phyloP scores from a whole-genome alignment of 2,329 filamentous ascomycete genomes.

The Ophiocordyceps camponoti-floridani region DNA sequence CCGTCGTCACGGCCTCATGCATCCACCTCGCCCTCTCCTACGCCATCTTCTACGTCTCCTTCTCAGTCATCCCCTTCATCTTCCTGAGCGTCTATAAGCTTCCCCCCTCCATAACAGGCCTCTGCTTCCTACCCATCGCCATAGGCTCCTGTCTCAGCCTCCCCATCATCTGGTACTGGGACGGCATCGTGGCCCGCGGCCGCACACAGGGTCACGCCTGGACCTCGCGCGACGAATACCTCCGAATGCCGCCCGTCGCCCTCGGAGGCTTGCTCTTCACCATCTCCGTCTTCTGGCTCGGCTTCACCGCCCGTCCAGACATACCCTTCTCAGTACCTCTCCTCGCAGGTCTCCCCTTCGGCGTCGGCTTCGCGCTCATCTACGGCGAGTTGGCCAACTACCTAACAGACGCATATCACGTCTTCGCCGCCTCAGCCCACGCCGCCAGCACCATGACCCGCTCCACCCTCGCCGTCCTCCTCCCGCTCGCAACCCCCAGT shows the following conservation, averaged over 20 bases:
- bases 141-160: constrained; percentile 41
- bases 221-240: constrained; percentile 45
- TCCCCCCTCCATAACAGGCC: constrained; percentile 42
- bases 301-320: constrained; percentile 31
- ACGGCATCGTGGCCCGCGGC: constrained; percentile 36
- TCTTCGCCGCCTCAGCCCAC: constrained; percentile 55
- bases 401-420: constrained; percentile 48
- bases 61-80: constrained; percentile 57
- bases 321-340: constrained; percentile 38
- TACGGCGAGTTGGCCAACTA: constrained; percentile 49
- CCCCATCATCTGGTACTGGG: constrained; percentile 46
- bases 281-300: constrained; percentile 41
- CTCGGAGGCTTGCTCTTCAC: constrained; percentile 48
- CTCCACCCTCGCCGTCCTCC: constrained; percentile 74
- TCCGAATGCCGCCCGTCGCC: constrained; percentile 53
- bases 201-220: constrained; percentile 31
- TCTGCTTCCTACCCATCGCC: constrained; percentile 52
- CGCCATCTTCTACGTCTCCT: constrained; percentile 51
- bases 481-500: constrained; percentile 35
- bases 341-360: constrained; percentile 42
- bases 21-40: constrained; percentile 56
- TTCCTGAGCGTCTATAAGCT: constrained; percentile 47
- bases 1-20: constrained; percentile 54
- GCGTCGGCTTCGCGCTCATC: constrained; percentile 41
- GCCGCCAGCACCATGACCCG: constrained; percentile 77